Evolutionary conservation across 345 rosid species (phyloP).

Genomic region (Syzygium aqueum): DNA sequence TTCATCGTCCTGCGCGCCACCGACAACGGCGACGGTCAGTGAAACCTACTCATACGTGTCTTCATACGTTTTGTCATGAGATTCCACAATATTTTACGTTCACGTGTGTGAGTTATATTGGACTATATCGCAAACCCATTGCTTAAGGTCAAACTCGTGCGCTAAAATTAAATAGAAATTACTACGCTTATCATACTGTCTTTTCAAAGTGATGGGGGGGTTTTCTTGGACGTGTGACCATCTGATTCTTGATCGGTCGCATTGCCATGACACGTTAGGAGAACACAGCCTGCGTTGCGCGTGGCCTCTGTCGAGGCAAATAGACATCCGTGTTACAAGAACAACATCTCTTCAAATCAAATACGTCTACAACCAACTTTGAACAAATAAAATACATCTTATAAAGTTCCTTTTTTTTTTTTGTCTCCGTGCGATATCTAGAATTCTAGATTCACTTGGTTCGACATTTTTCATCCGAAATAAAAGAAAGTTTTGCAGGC

Average conservation of each 20-base stretch:
- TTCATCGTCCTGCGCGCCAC: conserved; percentile 41
- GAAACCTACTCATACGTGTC: background rate
- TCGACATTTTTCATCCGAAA: background rate
- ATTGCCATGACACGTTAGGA: background rate
- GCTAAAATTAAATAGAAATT: background rate
- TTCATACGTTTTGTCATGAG: background rate
- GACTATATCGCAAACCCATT: accelerated
- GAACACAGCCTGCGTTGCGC: background rate
- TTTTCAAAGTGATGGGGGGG: background rate
- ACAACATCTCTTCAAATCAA: background rate
- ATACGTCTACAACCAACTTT: background rate
- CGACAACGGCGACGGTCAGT: conserved; percentile 48
- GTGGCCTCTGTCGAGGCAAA: background rate
- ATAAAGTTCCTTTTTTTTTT: background rate
- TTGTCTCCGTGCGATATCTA: background rate
- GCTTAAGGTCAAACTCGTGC: background rate
- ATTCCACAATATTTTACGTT: background rate
- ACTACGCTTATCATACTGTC: background rate
- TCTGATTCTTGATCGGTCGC: background rate
- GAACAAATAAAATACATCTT: background rate
- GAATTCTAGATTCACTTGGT: background rate
- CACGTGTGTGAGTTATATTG: background rate
- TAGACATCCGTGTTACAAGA: background rate
- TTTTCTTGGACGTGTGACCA: background rate
- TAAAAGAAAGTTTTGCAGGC: background rate